These are phyloP conservation scores for Hyphopichia fennica DNA, from an alignment of 1,139 yeast species.

Conservation along the genomic window DNA sequence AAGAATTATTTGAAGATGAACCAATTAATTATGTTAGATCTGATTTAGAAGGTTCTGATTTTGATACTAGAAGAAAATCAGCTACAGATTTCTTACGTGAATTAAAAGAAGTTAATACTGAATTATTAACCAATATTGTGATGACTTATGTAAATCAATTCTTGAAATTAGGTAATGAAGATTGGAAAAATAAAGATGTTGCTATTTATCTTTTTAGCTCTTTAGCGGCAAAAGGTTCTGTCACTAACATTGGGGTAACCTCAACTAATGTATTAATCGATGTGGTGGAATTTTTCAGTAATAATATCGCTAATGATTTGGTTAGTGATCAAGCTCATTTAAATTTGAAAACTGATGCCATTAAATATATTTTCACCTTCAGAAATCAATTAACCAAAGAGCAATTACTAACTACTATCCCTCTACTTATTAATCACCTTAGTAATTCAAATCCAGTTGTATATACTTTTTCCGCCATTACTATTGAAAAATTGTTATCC, in stretches of 20 bases:
- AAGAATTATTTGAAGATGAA: slow-evolving; percentile 94
- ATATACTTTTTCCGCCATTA: slow-evolving; percentile 89
- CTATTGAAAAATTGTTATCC: slow-evolving; percentile 83
- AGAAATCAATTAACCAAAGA: slow-evolving; percentile 90
- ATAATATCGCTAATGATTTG: slow-evolving; percentile 80
- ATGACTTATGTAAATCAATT: slow-evolving; percentile 75
- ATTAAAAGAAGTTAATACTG: slow-evolving; percentile 77
- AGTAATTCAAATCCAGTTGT: slow-evolving; percentile 71
- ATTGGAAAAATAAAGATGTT: slow-evolving; percentile 85
- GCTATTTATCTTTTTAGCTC: slow-evolving; percentile 86
- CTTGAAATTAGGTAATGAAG: slow-evolving; percentile 44
- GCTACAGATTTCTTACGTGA: slow-evolving; percentile 90
- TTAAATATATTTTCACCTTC: slow-evolving; percentile 84
- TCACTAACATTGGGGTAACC: slow-evolving; percentile 85
- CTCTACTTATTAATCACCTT: slow-evolving; percentile 73
- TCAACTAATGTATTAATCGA: slow-evolving; percentile 83
- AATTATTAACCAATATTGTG: slow-evolving; percentile 70
- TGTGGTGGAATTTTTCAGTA: slow-evolving; percentile 80
- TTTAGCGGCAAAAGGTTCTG: slow-evolving; percentile 85
- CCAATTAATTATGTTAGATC: slow-evolving; percentile 90
- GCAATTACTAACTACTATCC: slow-evolving; percentile 77
- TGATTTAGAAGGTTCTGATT: slow-evolving; percentile 93
- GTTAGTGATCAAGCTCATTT: slow-evolving; percentile 55
- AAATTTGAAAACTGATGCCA: slow-evolving; percentile 86
- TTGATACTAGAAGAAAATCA: slow-evolving; percentile 87